These are phyloP conservation scores for Morella rubra DNA, from an alignment of 306 rosid genomes.

Conservation along the genomic window DNA sequence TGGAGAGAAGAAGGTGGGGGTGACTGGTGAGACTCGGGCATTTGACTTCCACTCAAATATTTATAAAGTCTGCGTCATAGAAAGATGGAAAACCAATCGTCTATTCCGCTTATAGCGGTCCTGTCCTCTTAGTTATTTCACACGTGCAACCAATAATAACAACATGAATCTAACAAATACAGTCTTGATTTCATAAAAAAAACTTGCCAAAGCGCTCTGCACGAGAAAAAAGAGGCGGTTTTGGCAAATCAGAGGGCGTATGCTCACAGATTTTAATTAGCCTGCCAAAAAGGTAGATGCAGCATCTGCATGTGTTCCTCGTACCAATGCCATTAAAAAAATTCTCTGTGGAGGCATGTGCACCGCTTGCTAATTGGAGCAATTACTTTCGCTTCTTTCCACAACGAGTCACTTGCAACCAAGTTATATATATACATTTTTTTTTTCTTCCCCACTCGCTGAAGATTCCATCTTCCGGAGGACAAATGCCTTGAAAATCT, in stretches of 20 bases:
- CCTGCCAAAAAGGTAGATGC: neutral
- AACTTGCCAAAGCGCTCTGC: neutral
- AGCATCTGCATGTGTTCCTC: neutral
- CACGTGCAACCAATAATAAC: neutral
- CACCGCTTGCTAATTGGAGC: neutral
- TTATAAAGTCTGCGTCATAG: no score
- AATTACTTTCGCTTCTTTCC: neutral
- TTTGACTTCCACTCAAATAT: no score
- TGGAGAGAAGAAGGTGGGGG: no score
- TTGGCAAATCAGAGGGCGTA: neutral
- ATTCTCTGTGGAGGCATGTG: neutral
- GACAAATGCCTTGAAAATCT: neutral
- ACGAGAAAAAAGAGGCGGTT: neutral
- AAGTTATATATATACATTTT: no score
- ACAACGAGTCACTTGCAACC: neutral
- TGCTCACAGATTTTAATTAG: neutral
- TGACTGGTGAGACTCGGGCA: no score
- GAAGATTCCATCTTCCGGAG: neutral
- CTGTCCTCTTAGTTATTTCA: neutral
- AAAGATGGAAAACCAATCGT: neutral
- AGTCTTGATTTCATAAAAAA: no score
- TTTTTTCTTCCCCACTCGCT: no score
- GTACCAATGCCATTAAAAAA: neutral
- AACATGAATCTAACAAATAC: no score
- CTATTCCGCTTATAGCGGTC: neutral